Percentiles rank a stretch among this genome's conserved stretches.
These are phyloP conservation scores for Parietaria judaica DNA, from an alignment of 306 rosid species.

Conservation along the genomic window DNA sequence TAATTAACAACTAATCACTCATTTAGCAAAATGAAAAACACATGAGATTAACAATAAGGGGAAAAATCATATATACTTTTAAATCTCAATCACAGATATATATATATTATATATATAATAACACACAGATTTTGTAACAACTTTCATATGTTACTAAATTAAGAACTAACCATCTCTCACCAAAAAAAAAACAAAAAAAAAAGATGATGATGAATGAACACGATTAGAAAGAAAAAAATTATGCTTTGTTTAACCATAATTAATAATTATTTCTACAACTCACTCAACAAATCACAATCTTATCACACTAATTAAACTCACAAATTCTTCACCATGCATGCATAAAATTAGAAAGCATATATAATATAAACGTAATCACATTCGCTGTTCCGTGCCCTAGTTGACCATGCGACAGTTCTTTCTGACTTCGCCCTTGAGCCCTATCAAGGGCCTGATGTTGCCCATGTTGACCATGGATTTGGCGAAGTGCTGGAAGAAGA, in stretches of 20 bases:
- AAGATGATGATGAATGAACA: no score
- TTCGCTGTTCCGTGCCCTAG: neutral
- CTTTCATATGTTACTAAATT: no score
- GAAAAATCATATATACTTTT: no score
- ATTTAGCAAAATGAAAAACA: no score
- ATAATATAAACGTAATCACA: no score
- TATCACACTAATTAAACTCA: neutral
- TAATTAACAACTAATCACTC: no score
- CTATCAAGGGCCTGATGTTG: conserved; percentile 56
- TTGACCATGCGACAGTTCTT: conserved; percentile 58
- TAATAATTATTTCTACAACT: conserved; percentile 3
- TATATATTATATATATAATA: no score
- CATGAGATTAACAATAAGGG: no score
- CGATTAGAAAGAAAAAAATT: neutral
- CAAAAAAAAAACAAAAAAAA: neutral
- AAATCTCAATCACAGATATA: no score
- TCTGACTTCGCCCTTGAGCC: conserved; percentile 60
- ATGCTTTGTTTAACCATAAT: neutral
- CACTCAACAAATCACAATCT: conserved; percentile 1
- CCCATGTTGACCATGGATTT: conserved; percentile 77
- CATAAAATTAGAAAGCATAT: neutral
- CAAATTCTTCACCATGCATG: neutral
- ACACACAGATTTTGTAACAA: no score
- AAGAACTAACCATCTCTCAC: no score
- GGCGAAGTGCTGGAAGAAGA: conserved; percentile 69